Conservation (phyloP, 768 basidiomycete genomes). For the Ramaria sp. region DNA sequence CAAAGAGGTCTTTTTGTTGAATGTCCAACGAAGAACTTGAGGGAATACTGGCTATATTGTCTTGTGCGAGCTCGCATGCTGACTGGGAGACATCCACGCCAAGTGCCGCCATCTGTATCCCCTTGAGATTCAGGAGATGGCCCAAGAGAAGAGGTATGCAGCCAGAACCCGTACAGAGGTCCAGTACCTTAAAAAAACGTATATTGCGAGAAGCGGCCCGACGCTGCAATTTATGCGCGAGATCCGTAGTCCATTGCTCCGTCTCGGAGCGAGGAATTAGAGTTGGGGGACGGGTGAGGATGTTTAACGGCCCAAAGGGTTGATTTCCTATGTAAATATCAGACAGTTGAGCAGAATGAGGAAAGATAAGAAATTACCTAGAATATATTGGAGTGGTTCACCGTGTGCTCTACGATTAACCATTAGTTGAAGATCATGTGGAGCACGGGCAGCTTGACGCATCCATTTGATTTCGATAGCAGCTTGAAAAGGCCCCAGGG, state of each 20-base stretch:
- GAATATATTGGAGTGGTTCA: conserved; percentile 85
- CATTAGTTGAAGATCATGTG: conserved; percentile 23
- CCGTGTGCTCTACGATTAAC: conserved; percentile 50
- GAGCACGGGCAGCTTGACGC: conserved; percentile 19
- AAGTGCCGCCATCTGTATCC: conserved; percentile 35
- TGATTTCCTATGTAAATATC: conserved; percentile 47
- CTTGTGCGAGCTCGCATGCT: conserved; percentile 39
- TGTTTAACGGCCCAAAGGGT: conserved; percentile 76
- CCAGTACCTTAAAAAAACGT: conserved; percentile 42
- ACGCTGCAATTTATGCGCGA: conserved; percentile 38
- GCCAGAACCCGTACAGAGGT: conserved; percentile 89
- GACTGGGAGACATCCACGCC: conserved; percentile 60
- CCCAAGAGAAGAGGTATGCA: conserved; percentile 85
- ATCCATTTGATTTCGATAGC: conserved; percentile 41
- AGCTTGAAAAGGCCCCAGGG: conserved; percentile 26
- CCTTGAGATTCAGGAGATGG: conserved; percentile 42
- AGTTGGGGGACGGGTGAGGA: conserved; percentile 64
- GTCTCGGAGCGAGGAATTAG: conserved; percentile 96
- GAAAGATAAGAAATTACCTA: conserved; percentile 40
- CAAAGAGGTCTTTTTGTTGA: conserved; percentile 28
- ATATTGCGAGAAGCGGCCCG: conserved; percentile 14
- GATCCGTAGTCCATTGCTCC: conserved; percentile 63
- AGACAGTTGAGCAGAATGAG: background rate
- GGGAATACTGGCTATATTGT: conserved; percentile 28
- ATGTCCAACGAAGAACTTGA: conserved; percentile 23